Evolutionary conservation across 441 rosid species (phyloP), one percentile per base, ranked within the genome.

Genomic region (Populus hybrid): DNA sequence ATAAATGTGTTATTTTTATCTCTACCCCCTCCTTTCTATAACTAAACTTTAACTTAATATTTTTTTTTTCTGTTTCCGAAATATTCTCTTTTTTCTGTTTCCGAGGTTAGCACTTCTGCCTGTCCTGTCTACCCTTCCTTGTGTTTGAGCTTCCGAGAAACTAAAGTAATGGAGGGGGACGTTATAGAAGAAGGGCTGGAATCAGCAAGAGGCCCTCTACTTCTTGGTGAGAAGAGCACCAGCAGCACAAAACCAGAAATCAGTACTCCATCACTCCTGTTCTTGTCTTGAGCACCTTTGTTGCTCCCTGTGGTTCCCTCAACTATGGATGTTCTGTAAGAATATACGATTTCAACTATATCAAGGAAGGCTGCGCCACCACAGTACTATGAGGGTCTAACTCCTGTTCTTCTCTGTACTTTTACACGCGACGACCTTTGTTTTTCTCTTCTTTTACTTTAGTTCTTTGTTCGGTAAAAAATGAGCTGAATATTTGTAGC

Each of bases 281-380:
- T 38, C 71, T 82, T 30, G 74, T 78, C 67, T 63, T 78, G 18
- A 81, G 76, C 66, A 74, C 84, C 40, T 10, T 78, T 28, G 79
- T 81, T 61, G 81, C 81, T 21, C 78, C 85, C 70, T 79, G 82
- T 63, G 91, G 88, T 35, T 86, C 91, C 64, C 83, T 83, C 75
- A 81, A 79, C 38, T 59, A 73, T 72, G 89, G 91, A 42, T 83
- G 85, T 82, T 82, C 32, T 30, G 32, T 30, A 30, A 30, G 32
- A 30, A 30, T 30, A 3, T 38, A 38, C 42, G 42, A 38, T 38
- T 38, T 38, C 42, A 38, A 38, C 11, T 1, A 38, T 38, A 38
- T 38, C 11, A 38, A 38, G 42, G 42, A 38, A 38, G 11, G 42
- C 42, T 38, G 42, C 42, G 42, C 42, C 42, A 8, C 42, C 42